Evolutionary conservation across 208 protist species (phyloP), one percentile per base, ranked within the genome.

Genomic region (Trypanosoma cruzi): DNA sequence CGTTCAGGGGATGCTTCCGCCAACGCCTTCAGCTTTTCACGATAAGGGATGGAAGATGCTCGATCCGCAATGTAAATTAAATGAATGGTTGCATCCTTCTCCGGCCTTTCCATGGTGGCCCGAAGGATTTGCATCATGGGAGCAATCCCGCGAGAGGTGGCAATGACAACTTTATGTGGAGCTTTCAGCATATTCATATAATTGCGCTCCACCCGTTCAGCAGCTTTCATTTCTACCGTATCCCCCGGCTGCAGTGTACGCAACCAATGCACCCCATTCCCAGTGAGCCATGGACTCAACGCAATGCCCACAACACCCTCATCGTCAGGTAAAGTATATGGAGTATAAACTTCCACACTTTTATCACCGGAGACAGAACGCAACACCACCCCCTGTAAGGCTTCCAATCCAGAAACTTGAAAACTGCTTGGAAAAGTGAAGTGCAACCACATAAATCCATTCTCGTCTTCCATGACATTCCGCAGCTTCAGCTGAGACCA

Each of bases 51-150:
- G 13, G 5, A 5, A 44, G 37, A 44, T 5, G 13, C 8, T 16
- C 37, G 37, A 44, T 80, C 81, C 1, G 85, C 77, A 40, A 79
- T 82, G 68, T 91, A 91, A 50, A 91, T 64, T 31, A 91, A 71
- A 48, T 68, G 76, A 55, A 91, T 79, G 4, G 71, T 77, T 59
- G 49, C 73, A 73, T 88, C 77, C 46, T 81, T 60, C 67, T 82
- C 86, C 1, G 82, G 82, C 4, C 68, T 62, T 31, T 73, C 75
- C 4, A 88, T 73, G 0, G 85, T 82, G 18, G 81, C 82, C 7
- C 86, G 84, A 66, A 90, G 85, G 58, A 94, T 76, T 64, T 94
- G 88, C 48, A 94, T 62, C 88, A 91, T 94, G 32, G 88, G 88
- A 4, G 85, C 82, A 20, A 94, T 54, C 85, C 85, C 6, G 81